Base-by-base conservation (phyloP, 306 rosid genomes). In the Vigna angularis region DNA sequence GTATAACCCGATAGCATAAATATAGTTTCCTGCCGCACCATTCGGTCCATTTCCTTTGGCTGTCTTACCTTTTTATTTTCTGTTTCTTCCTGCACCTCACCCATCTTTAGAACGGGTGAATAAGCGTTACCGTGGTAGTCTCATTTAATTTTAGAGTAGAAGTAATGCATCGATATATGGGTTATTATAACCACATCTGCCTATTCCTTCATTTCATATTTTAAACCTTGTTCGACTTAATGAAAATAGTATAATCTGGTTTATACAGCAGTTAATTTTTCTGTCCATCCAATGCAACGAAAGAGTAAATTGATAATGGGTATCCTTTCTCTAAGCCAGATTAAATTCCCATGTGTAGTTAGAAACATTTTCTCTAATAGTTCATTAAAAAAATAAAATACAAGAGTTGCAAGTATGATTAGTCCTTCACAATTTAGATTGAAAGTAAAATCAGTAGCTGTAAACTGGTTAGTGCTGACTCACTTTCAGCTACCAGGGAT, bases 11-110 rank as follows among this genome's bases (percentile, higher is more conserved):
- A 55, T 77, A 84, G 77, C 80, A 67, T 50, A 77, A 57, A 42
- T 72, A 30, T 72, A 62, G 77, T 42, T 67, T 49, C 65, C 50
- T 44, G 70, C 62, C 44, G 57, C 75, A 56, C 82, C 86, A 83
- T 83, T 73, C 58, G 42, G 34, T 57, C 70, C 56, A 14, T 50
- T 16, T 63, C 30, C 16, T n/a, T 65, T 55, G 66, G 4, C 36
- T 22, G 1, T 52, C 52, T 53, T 49, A 9, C 13, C 13, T 42
- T 17, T 18, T 48, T 9, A 1, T 1, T 34, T 38, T 7, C 26
- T 28, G 11, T 14, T 53, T 17, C 30, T 65, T 65, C n/a, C 28
- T 38, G 16, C 50, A 36, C n/a, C 9, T 36, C 2, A 18, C 22
- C 16, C 7, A 26, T 15, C 12, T 32, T 42, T 26, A 26, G 3